Evolutionary conservation across 1,284 basidiomycete species (phyloP), one percentile per base, ranked within the genome.

Genomic region (Rhodotorula mucilaginosa): DNA sequence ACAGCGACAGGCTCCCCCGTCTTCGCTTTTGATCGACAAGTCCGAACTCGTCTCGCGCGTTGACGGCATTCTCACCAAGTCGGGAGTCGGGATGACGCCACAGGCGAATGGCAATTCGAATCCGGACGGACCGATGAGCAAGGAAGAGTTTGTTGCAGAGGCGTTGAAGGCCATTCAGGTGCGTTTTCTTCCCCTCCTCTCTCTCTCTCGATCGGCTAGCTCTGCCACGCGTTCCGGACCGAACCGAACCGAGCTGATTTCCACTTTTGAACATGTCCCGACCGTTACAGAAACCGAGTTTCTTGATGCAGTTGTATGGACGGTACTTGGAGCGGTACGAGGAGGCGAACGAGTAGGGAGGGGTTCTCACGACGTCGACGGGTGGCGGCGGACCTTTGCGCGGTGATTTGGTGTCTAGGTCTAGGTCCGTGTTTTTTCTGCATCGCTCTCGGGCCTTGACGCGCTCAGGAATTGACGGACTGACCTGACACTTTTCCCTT

Each of bases 131-230:
- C 80, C 78, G 77, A 81, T 82, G 78, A 83, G 78, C 62, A 84
- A 84, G 78, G 88, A 86, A 64, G 87, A 87, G 59, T 91, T 91
- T 79, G 84, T 90, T 48, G 82, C 83, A 65, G 87, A 90, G 79
- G 81, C 91, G 65, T 80, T 90, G 77, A 86, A 85, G 39, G 82
- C 91, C 76, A 86, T 91, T 68, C 87, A 90, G 80, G 89, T 91
- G 68, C 79, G 88, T 84, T 1, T 3, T 47, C 48, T 39, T 47
- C 59, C 58, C 12, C 16, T 3, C 47, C 26, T 52, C 39, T 21
- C 34, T 48, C 23, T 5, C n/a, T 5, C 23, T 34, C 39, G 12
- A 44, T 44, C 12, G 39, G 39, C 39, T 2, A 44, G 39, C 51
- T 29, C 31, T 44, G 3, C 34, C 3, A 34, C 5, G 5, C 34